Evolutionary conservation across 345 rosid species (phyloP).

Genomic region (Pugionium dolabratum): DNA sequence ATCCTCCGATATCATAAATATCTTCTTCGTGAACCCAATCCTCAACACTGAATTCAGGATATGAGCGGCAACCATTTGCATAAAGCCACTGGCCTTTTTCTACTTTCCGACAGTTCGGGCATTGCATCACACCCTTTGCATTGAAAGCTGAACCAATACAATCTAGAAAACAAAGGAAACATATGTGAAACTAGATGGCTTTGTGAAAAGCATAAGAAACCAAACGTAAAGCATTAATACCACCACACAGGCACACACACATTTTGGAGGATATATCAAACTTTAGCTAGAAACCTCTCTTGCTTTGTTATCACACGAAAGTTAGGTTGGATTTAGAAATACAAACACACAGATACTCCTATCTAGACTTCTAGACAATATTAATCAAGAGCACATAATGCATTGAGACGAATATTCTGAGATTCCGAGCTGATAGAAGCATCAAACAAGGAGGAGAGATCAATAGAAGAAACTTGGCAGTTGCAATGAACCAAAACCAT

Average conservation of each 20-base stretch:
- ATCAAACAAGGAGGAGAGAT: slow-evolving; percentile 12
- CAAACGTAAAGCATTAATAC: slow-evolving; percentile 2
- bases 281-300: slow-evolving; percentile 4
- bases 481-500: slow-evolving; percentile 15
- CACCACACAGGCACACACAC: not conserved
- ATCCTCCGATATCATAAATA: slow-evolving; percentile 66
- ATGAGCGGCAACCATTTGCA: slow-evolving; percentile 73
- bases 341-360: not conserved
- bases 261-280: not conserved
- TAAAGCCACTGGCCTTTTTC: slow-evolving; percentile 99
- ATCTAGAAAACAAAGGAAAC: slow-evolving; percentile 51
- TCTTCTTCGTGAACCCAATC: slow-evolving; percentile 96
- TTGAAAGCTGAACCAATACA: slow-evolving; percentile 99
- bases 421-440: slow-evolving; percentile 8
- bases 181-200: slow-evolving; percentile 7
- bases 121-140: slow-evolving; percentile 93
- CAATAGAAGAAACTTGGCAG: slow-evolving; percentile 23
- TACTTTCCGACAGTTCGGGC: slow-evolving; percentile 94
- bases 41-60: slow-evolving; percentile 75
- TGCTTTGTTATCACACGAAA: slow-evolving; percentile 1
- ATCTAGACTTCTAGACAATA: not conserved
- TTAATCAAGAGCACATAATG: slow-evolving; percentile 11
- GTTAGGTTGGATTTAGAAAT: not conserved
- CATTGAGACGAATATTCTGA: not conserved
- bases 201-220: slow-evolving; percentile 10